Evolutionary conservation across 2,329 filamentous ascomycete species (phyloP).

Genomic region (Byssothecium circinans): DNA sequence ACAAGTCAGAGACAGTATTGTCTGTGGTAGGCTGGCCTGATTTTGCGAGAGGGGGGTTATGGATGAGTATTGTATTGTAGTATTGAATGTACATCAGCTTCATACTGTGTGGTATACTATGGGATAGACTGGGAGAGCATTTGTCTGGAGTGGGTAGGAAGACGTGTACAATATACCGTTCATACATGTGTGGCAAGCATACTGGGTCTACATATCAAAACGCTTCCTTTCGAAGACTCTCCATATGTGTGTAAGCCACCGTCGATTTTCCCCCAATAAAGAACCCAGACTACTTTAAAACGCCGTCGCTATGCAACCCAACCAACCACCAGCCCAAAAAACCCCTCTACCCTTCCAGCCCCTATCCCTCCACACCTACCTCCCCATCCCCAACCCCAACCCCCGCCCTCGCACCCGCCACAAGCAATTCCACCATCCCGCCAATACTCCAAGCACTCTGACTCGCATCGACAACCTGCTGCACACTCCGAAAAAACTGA

Average conservation of each 20-base stretch:
- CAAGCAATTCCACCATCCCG: conserved; percentile 84
- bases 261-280: too few species aligned
- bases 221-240: too few species aligned
- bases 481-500: conserved; percentile 69
- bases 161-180: too few species aligned
- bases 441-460: conserved; percentile 79
- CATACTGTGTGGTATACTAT: too few species aligned
- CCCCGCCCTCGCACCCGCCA: conserved; percentile 54
- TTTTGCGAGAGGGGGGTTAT: too few species aligned
- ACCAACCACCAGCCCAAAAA: neutral
- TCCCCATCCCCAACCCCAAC: conserved; percentile 16
- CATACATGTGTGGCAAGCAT: too few species aligned
- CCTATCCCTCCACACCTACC: neutral
- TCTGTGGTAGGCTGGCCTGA: conserved; percentile 67
- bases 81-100: neutral
- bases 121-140: neutral
- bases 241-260: too few species aligned
- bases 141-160: too few species aligned
- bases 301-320: neutral
- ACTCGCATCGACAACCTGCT: conserved; percentile 76
- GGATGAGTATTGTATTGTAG: conserved; percentile 7
- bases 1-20: conserved; percentile 87
- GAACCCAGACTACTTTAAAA: too few species aligned
- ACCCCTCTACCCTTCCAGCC: too few species aligned
- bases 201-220: too few species aligned